These are phyloP conservation scores for Gracilaria vermiculophylla DNA, from an alignment of 23 red algal species.

Conservation along the genomic window DNA sequence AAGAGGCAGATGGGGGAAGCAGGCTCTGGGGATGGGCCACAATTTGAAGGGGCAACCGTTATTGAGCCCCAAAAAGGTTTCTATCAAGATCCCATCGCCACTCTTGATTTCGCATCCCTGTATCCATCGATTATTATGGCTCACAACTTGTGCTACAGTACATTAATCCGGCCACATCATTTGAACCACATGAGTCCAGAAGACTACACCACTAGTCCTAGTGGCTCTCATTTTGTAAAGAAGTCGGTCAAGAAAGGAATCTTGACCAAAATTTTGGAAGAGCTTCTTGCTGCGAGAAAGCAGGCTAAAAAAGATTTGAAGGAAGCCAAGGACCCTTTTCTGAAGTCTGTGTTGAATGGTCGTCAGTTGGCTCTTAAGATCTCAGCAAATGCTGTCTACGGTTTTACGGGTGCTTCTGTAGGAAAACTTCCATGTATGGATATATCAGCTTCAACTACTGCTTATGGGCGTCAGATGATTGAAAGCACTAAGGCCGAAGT, in stretches of 20 bases:
- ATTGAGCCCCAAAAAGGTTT: slow-evolving; percentile 82
- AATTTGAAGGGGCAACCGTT: slow-evolving; percentile 97
- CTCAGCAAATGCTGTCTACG: slow-evolving; percentile 99
- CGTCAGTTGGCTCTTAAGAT: slow-evolving; percentile 98
- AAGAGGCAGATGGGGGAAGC: slow-evolving; percentile 15
- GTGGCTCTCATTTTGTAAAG: slow-evolving; percentile 81
- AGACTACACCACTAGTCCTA: slow-evolving; percentile 73
- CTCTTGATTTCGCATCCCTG: slow-evolving; percentile 93
- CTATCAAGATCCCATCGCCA: slow-evolving; percentile 87
- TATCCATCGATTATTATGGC: slow-evolving; percentile 99
- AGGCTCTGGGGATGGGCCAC: slow-evolving; percentile 62
- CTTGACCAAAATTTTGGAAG: slow-evolving; percentile 89
- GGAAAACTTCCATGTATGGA: slow-evolving; percentile 99
- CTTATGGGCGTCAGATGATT: slow-evolving; percentile 97
- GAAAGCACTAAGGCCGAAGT: slow-evolving; percentile 80
- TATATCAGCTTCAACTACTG: slow-evolving; percentile 94
- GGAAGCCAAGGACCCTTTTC: slow-evolving; percentile 85
- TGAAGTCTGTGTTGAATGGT: slow-evolving; percentile 89
- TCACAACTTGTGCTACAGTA: slow-evolving; percentile 96
- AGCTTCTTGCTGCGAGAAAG: slow-evolving; percentile 90
- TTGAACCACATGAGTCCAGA: slow-evolving; percentile 54
- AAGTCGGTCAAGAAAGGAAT: slow-evolving; percentile 78
- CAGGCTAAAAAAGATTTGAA: slow-evolving; percentile 87
- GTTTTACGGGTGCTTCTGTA: slow-evolving; percentile 93
- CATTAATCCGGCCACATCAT: slow-evolving; percentile 55